Evolutionary conservation across 2,329 filamentous ascomycete species (phyloP), one percentile per base, ranked within the genome.

Genomic region (Neofusicoccum sp.): DNA sequence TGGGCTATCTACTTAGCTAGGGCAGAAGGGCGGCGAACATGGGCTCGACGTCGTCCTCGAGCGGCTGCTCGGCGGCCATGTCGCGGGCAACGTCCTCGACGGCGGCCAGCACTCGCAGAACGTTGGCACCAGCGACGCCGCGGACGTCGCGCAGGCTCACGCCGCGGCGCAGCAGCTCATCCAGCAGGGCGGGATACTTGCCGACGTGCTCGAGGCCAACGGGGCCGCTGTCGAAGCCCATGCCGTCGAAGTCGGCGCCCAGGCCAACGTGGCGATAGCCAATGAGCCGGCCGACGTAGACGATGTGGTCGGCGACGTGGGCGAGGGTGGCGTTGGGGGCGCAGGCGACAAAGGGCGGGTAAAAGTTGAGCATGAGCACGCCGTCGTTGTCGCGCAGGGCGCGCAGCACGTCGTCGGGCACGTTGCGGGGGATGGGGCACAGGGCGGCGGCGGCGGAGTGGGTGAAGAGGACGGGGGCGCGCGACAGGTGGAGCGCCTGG

Each of bases 231-330:
- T 48, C 44, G 24, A 48, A 28, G 44, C 44, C 44, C 54, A 62
- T 60, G 34, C 61, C 61, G 26, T 62, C 61, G 43, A 38, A 62
- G 36, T 62, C 61, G 26, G 45, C 38, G 9, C 61, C 61, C n/a
- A 62, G 9, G 6, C 75, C 74, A 36, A 78, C 73, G 61, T 74
- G 70, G 14, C 70, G 66, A 64, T 66, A 73, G 3, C 70, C 73
- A 49, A 71, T 67, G 11, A 66, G 60, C n/a, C 66, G 53, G 8
- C 65, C 73, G 20, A 75, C 65, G 58, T 76, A 65, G 44, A 66
- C 61, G 43, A 78, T 73, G 61, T 77, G 75, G 41, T 70, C 67
- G 4, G 65, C 67, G 11, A 71, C 69, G 14, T 63, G 30, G 26
- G 61, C 51, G 6, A 70, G 16, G 28, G 47, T 61, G 16, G 61